phyloP scores from a whole-genome alignment of 768 basidiomycete genomes.

The Suillus subalutaceus region DNA sequence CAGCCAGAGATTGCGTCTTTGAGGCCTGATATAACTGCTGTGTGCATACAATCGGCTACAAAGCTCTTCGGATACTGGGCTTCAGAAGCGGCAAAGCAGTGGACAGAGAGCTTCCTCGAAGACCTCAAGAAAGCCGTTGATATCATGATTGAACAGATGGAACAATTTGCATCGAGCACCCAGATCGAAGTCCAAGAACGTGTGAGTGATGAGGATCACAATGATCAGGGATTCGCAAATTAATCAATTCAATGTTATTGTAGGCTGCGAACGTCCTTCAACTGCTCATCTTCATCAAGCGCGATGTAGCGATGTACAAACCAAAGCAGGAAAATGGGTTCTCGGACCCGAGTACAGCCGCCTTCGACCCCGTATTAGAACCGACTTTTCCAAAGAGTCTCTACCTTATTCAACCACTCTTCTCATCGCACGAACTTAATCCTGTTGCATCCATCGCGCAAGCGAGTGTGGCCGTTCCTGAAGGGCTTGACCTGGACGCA shows the following conservation, averaged over 20 bases:
- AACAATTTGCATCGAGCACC: conserved; percentile 57
- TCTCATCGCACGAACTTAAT: conserved; percentile 77
- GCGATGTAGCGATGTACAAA: conserved; percentile 64
- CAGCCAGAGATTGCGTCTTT: conserved; percentile 33
- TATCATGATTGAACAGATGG: conserved; percentile 58
- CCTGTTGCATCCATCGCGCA: conserved; percentile 84
- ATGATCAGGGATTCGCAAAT: background rate
- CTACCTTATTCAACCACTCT: conserved; percentile 81
- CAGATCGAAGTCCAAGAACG: conserved; percentile 94
- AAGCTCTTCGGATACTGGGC: no score
- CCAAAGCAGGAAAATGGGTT: conserved; percentile 42
- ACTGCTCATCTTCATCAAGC: conserved; percentile 73
- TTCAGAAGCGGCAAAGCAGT: conserved; percentile 36
- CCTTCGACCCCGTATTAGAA: conserved; percentile 42
- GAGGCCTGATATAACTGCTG: no score
- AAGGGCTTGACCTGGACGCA: conserved; percentile 81
- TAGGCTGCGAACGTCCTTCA: conserved; percentile 84
- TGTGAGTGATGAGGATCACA: conserved; percentile 45
- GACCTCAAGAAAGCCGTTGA: conserved; percentile 69
- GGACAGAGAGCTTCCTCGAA: conserved; percentile 73
- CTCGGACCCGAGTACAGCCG: conserved; percentile 39
- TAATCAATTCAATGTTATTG: conserved; percentile 11
- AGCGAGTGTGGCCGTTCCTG: conserved; percentile 77
- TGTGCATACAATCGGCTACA: no score
- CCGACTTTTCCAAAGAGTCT: conserved; percentile 86